Conservation (phyloP, 768 basidiomycete species). For the Chalciporus sphaerocephalus region DNA sequence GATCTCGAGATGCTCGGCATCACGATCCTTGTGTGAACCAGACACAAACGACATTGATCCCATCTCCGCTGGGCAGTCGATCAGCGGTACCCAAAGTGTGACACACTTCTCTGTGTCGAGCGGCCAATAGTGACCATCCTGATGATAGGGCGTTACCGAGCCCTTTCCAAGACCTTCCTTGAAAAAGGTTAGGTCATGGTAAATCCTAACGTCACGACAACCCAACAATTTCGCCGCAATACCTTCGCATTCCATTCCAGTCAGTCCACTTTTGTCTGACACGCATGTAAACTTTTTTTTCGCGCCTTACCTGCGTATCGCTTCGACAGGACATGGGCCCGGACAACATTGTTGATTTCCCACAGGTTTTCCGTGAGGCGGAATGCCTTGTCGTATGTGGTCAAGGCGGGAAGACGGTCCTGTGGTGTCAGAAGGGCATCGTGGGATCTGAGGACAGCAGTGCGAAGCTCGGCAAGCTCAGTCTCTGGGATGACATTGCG, state of each 20-base stretch:
- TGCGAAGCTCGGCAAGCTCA: not conserved
- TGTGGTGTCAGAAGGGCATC: slow-evolving; percentile 1
- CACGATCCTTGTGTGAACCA: slow-evolving; percentile 1
- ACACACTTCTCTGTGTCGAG: slow-evolving; percentile 8
- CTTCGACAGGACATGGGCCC: slow-evolving; percentile 5
- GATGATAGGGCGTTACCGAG: not conserved
- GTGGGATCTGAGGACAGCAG: slow-evolving; percentile 1
- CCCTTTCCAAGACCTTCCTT: slow-evolving; percentile 7
- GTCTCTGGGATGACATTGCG: no score
- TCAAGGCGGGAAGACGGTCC: not conserved
- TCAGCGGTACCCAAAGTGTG: slow-evolving; percentile 5
- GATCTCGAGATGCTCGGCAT: slow-evolving; percentile 5
- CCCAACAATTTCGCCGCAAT: slow-evolving; percentile 6
- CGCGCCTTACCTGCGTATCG: not conserved
- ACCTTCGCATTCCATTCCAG: not conserved
- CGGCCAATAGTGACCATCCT: no score
- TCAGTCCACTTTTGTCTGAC: no score
- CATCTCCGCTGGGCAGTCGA: slow-evolving; percentile 7
- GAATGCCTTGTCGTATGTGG: slow-evolving; percentile 6
- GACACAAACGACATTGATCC: slow-evolving; percentile 8
- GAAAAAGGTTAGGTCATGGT: slow-evolving; percentile 8
- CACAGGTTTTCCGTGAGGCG: slow-evolving; percentile 5
- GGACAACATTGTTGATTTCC: slow-evolving; percentile 6
- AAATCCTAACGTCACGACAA: slow-evolving; percentile 6
- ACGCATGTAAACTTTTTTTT: no score